These are phyloP conservation scores for Beauveria rudraprayagi DNA, from an alignment of 2,329 filamentous ascomycete species.

Conservation along the genomic window DNA sequence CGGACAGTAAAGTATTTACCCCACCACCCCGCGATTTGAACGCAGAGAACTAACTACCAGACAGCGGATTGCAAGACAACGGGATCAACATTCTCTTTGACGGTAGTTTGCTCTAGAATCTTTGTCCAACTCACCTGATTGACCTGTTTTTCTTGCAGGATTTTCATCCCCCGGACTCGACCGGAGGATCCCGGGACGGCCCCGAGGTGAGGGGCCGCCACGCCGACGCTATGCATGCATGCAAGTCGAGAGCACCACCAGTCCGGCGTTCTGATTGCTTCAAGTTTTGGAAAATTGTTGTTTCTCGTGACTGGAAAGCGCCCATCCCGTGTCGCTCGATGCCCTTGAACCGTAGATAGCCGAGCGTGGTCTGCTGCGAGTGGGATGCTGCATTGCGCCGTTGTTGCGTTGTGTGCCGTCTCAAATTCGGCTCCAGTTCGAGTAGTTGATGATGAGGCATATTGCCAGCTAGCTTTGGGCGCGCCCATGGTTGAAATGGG, in stretches of 20 bases:
- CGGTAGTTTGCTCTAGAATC: too few species aligned
- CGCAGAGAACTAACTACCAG: too few species aligned
- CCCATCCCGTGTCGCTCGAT: too few species aligned
- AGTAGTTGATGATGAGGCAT: background rate
- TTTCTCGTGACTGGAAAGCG: background rate
- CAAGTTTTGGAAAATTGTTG: background rate
- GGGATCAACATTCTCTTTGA: too few species aligned
- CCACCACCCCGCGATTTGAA: background rate
- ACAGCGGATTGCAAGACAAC: too few species aligned
- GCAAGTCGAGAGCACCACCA: background rate
- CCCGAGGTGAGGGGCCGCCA: background rate
- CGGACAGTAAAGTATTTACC: background rate
- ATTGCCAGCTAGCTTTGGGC: background rate
- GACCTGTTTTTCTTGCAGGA: too few species aligned
- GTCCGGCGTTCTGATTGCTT: background rate
- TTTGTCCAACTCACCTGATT: background rate
- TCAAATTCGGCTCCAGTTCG: background rate
- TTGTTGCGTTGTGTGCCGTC: background rate
- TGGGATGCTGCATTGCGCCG: background rate
- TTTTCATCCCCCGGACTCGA: background rate
- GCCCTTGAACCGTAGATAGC: too few species aligned
- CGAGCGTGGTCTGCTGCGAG: too few species aligned
- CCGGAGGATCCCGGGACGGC: conserved; percentile 3
- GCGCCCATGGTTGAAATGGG: background rate
- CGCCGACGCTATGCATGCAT: background rate